These are phyloP conservation scores for Fagus crenata DNA, from an alignment of 306 rosid species.

Conservation along the genomic window DNA sequence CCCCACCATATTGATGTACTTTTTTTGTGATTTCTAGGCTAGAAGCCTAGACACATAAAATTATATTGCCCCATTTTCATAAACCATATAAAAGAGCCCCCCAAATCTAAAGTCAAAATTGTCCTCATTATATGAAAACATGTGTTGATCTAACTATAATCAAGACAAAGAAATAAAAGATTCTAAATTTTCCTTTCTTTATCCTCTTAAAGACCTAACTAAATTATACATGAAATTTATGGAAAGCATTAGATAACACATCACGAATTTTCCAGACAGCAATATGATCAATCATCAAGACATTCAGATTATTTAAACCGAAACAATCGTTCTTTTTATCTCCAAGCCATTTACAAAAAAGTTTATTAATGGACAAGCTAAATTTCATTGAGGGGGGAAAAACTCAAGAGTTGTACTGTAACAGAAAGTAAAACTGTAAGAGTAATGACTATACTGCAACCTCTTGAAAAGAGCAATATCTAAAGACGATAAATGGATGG, in stretches of 20 bases:
- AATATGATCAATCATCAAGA: neutral
- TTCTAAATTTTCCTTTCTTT: too few species aligned
- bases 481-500: constrained; percentile 28
- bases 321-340: neutral
- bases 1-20: too few species aligned
- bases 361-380: neutral
- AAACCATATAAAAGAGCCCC: too few species aligned
- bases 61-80: too few species aligned
- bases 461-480: neutral
- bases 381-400: neutral
- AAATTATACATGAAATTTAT: neutral
- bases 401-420: neutral
- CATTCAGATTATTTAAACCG: neutral
- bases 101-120: too few species aligned
- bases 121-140: too few species aligned
- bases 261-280: neutral
- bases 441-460: neutral
- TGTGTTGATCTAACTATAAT: too few species aligned
- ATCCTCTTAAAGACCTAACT: neutral
- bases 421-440: neutral
- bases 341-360: neutral
- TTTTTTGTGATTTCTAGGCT: too few species aligned
- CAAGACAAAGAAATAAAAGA: too few species aligned
- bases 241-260: neutral
- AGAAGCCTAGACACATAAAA: too few species aligned